Conservation (phyloP, 2,329 filamentous ascomycete genomes). For the Microdochium bolleyi region DNA sequence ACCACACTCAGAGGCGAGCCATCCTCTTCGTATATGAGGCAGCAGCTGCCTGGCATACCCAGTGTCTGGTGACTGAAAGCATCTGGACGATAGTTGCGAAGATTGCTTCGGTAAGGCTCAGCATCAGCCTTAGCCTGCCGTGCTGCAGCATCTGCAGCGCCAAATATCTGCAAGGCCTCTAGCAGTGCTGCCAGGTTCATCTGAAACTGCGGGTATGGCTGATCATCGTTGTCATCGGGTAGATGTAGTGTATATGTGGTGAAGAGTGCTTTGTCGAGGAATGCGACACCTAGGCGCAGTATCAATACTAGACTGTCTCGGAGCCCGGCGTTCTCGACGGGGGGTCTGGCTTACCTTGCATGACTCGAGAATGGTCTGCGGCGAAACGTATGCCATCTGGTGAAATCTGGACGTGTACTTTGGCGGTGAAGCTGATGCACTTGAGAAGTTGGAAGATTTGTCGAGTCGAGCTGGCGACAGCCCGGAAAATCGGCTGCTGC, state of each 20-base stretch:
- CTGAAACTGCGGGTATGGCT: constrained; percentile 64
- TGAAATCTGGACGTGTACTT: constrained; percentile 63
- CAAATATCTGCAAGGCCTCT: constrained; percentile 93
- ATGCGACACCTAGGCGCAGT: constrained; percentile 53
- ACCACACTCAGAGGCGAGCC: constrained; percentile 79
- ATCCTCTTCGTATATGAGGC: constrained; percentile 65
- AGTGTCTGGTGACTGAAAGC: constrained; percentile 80
- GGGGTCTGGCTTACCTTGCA: constrained; percentile 61
- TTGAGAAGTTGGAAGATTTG: constrained; percentile 59
- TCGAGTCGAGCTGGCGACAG: constrained; percentile 69
- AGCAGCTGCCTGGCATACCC: constrained; percentile 79
- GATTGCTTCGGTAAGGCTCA: constrained; percentile 53
- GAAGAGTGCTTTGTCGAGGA: constrained; percentile 84
- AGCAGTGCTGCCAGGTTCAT: constrained; percentile 81
- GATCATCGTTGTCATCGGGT: constrained; percentile 28
- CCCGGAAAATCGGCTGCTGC: constrained; percentile 55
- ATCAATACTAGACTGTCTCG: constrained; percentile 10
- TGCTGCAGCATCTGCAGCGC: constrained; percentile 62
- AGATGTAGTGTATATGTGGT: constrained; percentile 70
- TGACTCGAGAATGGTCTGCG: constrained; percentile 79
- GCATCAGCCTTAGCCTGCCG: constrained; percentile 50
- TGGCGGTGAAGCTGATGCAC: constrained; percentile 52
- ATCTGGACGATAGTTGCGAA: constrained; percentile 55
- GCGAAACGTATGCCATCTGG: constrained; percentile 81
- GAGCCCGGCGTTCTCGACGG: constrained; percentile 1